Base-by-base conservation (phyloP, 768 basidiomycete genomes). In the Amanita pseudoporphyria region DNA sequence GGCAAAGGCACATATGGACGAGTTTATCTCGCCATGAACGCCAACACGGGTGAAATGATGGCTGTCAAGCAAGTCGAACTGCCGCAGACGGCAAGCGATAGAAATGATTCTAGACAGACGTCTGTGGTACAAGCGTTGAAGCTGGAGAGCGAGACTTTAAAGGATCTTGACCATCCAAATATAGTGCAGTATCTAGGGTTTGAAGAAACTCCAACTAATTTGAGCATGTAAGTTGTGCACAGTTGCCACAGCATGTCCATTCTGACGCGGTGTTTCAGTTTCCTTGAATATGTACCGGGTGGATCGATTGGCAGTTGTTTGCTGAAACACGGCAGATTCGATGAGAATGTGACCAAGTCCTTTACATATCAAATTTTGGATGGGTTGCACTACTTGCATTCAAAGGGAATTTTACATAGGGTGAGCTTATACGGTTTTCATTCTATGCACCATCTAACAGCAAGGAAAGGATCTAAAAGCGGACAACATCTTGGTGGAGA, bases 41-140 rank as follows among this genome's bases (percentile, higher is more conserved):
- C 89, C 28, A 93, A 90, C 3, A 95, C 93, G 0, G 93, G 93
- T 51, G 94, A 98, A 67, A 95, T 97, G 90, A 93, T 98, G 59
- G 96, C 96, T 14, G 96, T 99, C 55, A 99, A 99, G 67, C 96
- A 98, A 67, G 96, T 99, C 41, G 96, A 98, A 64, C 78, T 94
- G 51, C 95, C 96, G 1, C 80, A 81, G 45, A 94, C 92, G 6
- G 81, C 82, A 14, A 91, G 87, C 59, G 96, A 99, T 67, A 88
- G 86, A 65, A 86, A 81, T 55, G 93, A 98, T 64, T 74, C 78
- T 14, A 78, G 93, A 28, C 93, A 95, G 58, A 71, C 78, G 48
- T 79, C 79, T 24, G 83, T 94, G 54, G 88, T 99, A 52, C 86
- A 93, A 57, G 93, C 94, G 1, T 69, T 98, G 54, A 92, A 95